These are phyloP conservation scores for Ulota crispa DNA, from an alignment of 225 moss, liverwort and hornwort genomes.

Conservation along the genomic window DNA sequence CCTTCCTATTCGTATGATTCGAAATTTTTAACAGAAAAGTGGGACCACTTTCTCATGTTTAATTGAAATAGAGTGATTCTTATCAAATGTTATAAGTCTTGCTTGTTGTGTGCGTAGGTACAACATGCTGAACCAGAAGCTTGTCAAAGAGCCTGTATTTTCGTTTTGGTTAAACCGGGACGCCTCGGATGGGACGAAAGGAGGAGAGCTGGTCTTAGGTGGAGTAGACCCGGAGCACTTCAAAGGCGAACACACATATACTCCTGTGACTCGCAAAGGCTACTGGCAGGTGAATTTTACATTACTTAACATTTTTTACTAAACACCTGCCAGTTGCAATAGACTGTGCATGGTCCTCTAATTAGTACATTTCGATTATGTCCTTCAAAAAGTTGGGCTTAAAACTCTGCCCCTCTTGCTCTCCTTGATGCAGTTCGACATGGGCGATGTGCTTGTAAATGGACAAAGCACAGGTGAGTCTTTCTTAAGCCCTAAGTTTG, in stretches of 20 bases:
- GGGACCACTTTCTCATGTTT: not conserved
- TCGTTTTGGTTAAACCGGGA: conserved; percentile 95
- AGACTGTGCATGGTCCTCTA: not conserved
- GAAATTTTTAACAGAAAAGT: not conserved
- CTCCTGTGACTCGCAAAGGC: conserved; percentile 83
- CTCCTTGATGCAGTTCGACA: conserved; percentile 62
- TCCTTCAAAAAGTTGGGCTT: not conserved
- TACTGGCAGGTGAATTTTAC: conserved; percentile 68
- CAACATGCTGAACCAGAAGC: conserved; percentile 74
- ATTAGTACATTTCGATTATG: not conserved
- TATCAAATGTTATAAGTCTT: not conserved
- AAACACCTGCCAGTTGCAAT: not conserved
- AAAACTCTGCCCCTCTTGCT: not conserved
- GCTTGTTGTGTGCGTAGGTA: conserved; percentile 58
- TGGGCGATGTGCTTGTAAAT: conserved; percentile 84
- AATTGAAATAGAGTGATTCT: not conserved
- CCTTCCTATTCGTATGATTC: not conserved
- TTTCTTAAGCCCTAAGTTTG: not conserved
- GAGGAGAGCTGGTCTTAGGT: conserved; percentile 91
- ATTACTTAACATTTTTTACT: no score
- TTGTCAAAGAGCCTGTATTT: conserved; percentile 78
- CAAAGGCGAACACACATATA: conserved; percentile 75
- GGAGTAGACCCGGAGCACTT: conserved; percentile 83
- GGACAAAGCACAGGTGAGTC: conserved; percentile 73
- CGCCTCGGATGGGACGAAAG: conserved; percentile 46